These are phyloP conservation scores for Lipomyces spencermartinsiae DNA, from an alignment of 805 yeast genomes.

Conservation along the genomic window DNA sequence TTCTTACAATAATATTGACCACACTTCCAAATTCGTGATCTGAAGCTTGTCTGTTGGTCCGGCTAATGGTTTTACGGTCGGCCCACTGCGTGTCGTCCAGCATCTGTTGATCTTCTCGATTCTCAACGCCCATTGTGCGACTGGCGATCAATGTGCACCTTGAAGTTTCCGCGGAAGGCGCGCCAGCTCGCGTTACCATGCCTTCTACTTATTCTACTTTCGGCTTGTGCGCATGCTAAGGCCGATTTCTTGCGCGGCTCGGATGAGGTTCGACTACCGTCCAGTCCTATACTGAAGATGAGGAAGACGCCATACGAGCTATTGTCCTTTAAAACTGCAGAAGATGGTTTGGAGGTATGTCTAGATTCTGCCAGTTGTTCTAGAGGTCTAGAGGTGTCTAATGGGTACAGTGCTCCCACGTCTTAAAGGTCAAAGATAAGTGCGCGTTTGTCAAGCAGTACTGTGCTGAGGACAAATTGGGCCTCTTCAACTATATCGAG, in stretches of 20 bases:
- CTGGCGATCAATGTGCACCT: neutral
- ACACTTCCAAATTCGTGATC: neutral
- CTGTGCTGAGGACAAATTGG: conserved; percentile 31
- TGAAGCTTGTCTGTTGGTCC: neutral
- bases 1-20: neutral
- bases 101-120: neutral
- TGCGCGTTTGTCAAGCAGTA: conserved; percentile 37
- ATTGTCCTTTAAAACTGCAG: conserved; percentile 9
- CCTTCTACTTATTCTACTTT: neutral
- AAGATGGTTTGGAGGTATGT: conserved; percentile 24
- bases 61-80: neutral
- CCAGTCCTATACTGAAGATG: conserved; percentile 9
- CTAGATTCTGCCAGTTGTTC: neutral
- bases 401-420: conserved; percentile 28
- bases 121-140: neutral
- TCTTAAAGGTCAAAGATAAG: conserved; percentile 27
- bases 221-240: neutral
- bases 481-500: conserved; percentile 37
- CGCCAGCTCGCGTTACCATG: neutral
- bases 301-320: conserved; percentile 11
- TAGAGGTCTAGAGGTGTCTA: neutral
- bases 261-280: conserved; percentile 1
- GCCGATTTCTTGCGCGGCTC: neutral
- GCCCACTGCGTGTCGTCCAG: neutral
- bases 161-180: neutral